A percentile compares a stretch with the other conserved stretches of the same genome.
phyloP scores from a whole-genome alignment of 2,329 filamentous ascomycete genomes.

The Diaporthe sp. region DNA sequence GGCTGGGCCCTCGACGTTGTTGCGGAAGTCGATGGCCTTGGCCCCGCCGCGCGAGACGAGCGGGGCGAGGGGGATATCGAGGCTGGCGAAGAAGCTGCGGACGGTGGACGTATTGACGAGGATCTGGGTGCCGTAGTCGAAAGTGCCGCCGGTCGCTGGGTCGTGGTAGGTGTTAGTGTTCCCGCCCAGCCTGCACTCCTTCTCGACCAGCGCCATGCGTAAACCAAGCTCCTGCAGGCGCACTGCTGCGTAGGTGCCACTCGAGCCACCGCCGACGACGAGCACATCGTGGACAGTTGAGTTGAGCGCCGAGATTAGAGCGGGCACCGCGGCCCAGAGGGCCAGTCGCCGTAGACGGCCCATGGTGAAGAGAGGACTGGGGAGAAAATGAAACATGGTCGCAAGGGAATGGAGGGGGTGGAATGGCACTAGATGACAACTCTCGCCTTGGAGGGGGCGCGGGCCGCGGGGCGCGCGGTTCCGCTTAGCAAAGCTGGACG shows the following conservation, averaged over 20 bases:
- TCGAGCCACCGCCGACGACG: constrained; percentile 38
- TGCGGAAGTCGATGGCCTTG: constrained; percentile 32
- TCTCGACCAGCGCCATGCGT: constrained; percentile 37
- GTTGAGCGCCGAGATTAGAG: too few species aligned
- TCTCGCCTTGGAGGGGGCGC: too few species aligned
- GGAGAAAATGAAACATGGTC: too few species aligned
- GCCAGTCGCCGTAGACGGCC: too few species aligned
- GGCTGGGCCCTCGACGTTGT: neutral
- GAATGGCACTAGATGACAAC: too few species aligned
- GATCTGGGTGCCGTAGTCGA: constrained; percentile 47
- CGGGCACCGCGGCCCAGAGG: too few species aligned
- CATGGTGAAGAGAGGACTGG: too few species aligned
- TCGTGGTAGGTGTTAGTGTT: constrained; percentile 57
- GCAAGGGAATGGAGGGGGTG: too few species aligned
- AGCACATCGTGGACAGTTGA: too few species aligned
- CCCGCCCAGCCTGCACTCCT: constrained; percentile 40
- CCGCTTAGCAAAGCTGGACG: too few species aligned
- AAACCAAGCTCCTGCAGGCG: constrained; percentile 33
- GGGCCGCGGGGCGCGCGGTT: too few species aligned
- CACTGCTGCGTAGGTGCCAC: constrained; percentile 37
- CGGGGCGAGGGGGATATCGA: neutral
- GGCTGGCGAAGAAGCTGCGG: constrained; percentile 33
- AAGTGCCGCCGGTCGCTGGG: constrained; percentile 43
- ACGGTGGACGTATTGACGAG: constrained; percentile 48
- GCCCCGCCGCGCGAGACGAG: constrained; percentile 54